Evolutionary conservation across 139 green algal genomes (phyloP).

Genomic region (Chlorella sp.): DNA sequence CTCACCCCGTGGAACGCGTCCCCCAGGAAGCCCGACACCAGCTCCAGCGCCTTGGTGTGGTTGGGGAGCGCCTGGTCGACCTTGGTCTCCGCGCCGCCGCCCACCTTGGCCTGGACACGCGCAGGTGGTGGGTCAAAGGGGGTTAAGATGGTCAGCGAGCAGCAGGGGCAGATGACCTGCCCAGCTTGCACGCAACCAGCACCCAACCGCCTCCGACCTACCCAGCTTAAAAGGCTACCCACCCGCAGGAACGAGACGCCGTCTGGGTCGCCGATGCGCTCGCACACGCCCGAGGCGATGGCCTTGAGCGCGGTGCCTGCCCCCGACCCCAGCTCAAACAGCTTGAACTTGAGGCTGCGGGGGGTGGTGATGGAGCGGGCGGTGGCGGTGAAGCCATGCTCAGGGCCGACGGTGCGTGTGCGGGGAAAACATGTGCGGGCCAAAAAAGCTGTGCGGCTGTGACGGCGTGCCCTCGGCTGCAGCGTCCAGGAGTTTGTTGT

Average conservation of each 20-base stretch:
- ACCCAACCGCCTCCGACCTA: no score
- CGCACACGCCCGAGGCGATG: slow-evolving; percentile 65
- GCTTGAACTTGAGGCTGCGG: slow-evolving; percentile 75
- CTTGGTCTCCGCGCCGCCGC: not conserved
- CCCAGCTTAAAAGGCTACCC: no score
- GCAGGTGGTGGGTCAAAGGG: not conserved
- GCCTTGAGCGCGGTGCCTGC: slow-evolving; percentile 24
- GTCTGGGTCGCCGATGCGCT: slow-evolving; percentile 71
- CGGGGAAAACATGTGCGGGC: no score
- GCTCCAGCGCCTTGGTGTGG: slow-evolving; percentile 62
- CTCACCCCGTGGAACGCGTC: slow-evolving; percentile 5
- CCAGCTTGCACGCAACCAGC: not conserved
- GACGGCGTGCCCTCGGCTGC: no score
- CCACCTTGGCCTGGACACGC: slow-evolving; percentile 8
- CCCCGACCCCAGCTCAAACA: slow-evolving; percentile 49
- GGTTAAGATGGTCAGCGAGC: not conserved
- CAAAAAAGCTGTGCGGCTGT: no score
- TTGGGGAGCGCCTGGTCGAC: slow-evolving; percentile 42
- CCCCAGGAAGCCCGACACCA: slow-evolving; percentile 53
- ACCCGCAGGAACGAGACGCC: slow-evolving; percentile 48
- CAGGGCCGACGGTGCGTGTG: no score
- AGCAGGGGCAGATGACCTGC: not conserved
- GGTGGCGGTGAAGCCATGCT: no score
- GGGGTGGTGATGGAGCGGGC: no score
- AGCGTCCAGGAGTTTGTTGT: no score